Evolutionary conservation across 768 basidiomycete genomes (phyloP).

Genomic region (Clitopilus passeckerianus): DNA sequence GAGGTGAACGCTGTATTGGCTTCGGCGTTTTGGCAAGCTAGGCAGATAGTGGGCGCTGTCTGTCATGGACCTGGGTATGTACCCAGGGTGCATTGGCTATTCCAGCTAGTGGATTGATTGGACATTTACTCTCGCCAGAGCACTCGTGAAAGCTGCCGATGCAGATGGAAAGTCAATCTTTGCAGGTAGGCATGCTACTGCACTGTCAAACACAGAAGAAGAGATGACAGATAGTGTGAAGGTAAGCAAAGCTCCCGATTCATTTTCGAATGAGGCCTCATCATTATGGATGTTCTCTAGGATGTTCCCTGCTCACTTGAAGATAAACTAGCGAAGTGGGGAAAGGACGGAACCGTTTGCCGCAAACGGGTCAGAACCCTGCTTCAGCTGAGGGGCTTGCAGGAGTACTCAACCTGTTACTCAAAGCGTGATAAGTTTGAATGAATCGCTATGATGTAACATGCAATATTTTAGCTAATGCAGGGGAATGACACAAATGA

Average conservation of each 20-base stretch:
- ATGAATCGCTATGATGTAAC: no score
- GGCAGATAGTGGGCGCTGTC: conserved; percentile 66
- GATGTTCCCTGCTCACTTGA: conserved; percentile 73
- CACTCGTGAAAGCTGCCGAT: conserved; percentile 54
- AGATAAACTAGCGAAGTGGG: conserved; percentile 44
- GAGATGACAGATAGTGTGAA: conserved; percentile 21
- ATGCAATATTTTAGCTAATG: no score
- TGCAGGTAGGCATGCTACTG: conserved; percentile 50
- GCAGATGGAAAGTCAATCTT: conserved; percentile 61
- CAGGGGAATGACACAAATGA: no score
- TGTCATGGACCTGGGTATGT: conserved; percentile 75
- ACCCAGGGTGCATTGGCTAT: neutral
- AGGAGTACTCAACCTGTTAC: conserved; percentile 50
- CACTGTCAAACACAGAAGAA: conserved; percentile 74
- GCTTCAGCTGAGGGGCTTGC: conserved; percentile 56
- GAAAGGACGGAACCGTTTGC: no score
- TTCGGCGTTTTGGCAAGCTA: conserved; percentile 60
- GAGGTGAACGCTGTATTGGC: conserved; percentile 51
- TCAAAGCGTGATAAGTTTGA: conserved; percentile 30
- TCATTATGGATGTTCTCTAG: no score
- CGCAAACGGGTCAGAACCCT: conserved; percentile 80
- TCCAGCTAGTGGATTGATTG: neutral
- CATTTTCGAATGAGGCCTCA: no score
- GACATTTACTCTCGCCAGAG: conserved; percentile 32
- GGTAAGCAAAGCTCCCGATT: no score